Base-by-base conservation (phyloP, 768 basidiomycete genomes). In the Mycena olivaceomarginata region DNA sequence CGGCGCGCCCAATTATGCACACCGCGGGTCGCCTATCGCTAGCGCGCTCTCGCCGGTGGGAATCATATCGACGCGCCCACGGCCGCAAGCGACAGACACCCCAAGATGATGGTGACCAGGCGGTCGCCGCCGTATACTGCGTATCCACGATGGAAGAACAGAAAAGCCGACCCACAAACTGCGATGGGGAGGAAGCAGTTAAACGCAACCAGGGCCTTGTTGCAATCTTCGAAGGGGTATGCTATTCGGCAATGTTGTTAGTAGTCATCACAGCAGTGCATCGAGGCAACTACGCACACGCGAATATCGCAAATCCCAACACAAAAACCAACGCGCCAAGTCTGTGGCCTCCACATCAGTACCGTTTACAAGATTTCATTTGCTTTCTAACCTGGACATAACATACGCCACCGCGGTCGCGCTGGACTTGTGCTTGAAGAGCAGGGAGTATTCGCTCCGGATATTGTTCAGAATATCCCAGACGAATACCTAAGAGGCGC, bases 401-500 rank as follows among this genome's bases (percentile, higher is more conserved):
- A 81, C 75, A 71, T 85, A 85, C 10, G 78, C 81, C n/a, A 81
- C 40, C 0, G 79, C 82, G 1, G 81, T 75, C 59, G 78, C 13
- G 18, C 62, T 60, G n/a, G 81, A 57, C n/a, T 68, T 74, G 60
- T 78, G 67, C 53, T 72, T 70, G 46, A 78, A 78, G 1, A 86
- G 57, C 25, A 85, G 70, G 60, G 68, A 78, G 37, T 78, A 82
- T 53, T 85, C 83, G 13, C 64, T 71, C 15, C 69, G 48, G 12
- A 84, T 15, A 70, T 84, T 82, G 45, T 71, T 71, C n/a, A 84
- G 45, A 25, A 85, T 77, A 59, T 86, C 85, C 85, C 84, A 86
- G 9, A 82, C 65, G n/a, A 82, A 72, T 25, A 80, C 73, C 83
- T 85, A 40, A 5, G 20, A 43, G 25, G 7, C 5, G 39, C 16